Base-by-base conservation (phyloP, 805 yeast species). In the Metschnikowia dekortorum region DNA sequence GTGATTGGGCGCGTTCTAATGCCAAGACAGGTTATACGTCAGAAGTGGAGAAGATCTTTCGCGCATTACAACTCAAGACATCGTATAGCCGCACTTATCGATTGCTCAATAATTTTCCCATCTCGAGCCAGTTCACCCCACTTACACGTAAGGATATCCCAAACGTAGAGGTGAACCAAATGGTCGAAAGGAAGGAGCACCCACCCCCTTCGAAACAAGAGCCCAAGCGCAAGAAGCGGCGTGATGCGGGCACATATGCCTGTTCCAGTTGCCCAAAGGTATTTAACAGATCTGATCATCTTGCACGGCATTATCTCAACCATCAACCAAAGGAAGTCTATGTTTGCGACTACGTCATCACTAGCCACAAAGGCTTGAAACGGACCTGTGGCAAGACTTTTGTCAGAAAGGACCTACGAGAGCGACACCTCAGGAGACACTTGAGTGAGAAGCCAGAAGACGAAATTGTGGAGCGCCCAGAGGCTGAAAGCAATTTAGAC, bases 221-320 rank as follows among this genome's bases (percentile, higher is more conserved):
- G 22, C 46, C 49, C 13, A 48, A 44, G 13, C 47, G 41, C 32
- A 50, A 48, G 32, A 56, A 56, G 42, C 38, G 49, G 31, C 50
- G 61, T 18, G 52, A 64, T 10, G 50, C 61, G 1, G 74, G 74
- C 3, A 53, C 61, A 8, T 81, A 84, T 58, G 75, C 75, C 35
- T 67, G 61, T 48, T 75, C 73, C 8, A 74, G 74, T 34, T 84
- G 89, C 58, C 71, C 67, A 36, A 84, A 83, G 59, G 67, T 71
- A 16, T 84, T 84, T 57, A 76, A 80, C 22, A 61, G 89, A 45
- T 76, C 83, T 1, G 89, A 84, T 58, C 89, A 84, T 65, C 62
- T 84, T 13, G 74, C 86, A 2, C 67, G 89, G 46, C 89, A 84
- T 60, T 76, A 80, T 58, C 69, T 84, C 46, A 84, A 84, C 60